Evolutionary conservation across 495 filamentous ascomycete genomes (phyloP).

Genomic region (Aspergillus biplanus): DNA sequence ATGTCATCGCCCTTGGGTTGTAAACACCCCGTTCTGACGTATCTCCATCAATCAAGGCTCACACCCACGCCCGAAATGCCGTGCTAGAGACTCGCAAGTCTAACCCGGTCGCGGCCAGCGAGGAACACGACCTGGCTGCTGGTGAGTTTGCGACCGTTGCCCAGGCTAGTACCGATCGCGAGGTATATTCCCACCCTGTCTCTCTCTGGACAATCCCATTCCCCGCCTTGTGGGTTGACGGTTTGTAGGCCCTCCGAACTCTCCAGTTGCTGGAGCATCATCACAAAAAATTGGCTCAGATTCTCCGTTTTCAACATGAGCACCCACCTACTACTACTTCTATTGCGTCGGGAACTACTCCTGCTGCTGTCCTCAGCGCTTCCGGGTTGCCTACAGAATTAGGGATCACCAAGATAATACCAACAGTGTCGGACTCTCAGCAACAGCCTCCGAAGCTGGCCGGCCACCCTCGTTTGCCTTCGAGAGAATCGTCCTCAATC

Average conservation of each 20-base stretch:
- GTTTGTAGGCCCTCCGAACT: slow-evolving; percentile 71
- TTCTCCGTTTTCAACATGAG: slow-evolving; percentile 72
- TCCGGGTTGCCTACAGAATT: slow-evolving; percentile 30
- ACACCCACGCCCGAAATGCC: slow-evolving; percentile 83
- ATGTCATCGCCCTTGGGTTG: slow-evolving; percentile 21
- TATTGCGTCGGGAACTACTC: slow-evolving; percentile 3
- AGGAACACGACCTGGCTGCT: slow-evolving; percentile 87
- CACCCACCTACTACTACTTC: slow-evolving; percentile 47
- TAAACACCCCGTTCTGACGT: slow-evolving; percentile 14
- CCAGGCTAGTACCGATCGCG: slow-evolving; percentile 71
- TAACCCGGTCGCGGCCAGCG: slow-evolving; percentile 77
- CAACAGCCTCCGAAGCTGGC: slow-evolving; percentile 40
- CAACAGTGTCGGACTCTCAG: slow-evolving; percentile 34
- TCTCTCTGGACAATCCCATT: not conserved
- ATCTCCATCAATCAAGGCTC: slow-evolving; percentile 61
- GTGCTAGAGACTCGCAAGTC: slow-evolving; percentile 75
- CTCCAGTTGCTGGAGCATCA: slow-evolving; percentile 84
- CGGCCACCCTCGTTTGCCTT: slow-evolving; percentile 54
- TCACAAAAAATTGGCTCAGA: slow-evolving; percentile 75
- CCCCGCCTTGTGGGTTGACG: not conserved
- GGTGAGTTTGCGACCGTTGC: slow-evolving; percentile 86
- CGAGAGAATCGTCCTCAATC: slow-evolving; percentile 79
- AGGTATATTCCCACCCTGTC: slow-evolving; percentile 51
- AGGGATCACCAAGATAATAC: slow-evolving; percentile 31
- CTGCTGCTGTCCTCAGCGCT: slow-evolving; percentile 9